Percentiles rank a stretch among this genome's conserved stretches.
Evolutionary conservation across 352 stramenopile genomes (phyloP).

Genomic region (Phytopythium mirpurense): DNA sequence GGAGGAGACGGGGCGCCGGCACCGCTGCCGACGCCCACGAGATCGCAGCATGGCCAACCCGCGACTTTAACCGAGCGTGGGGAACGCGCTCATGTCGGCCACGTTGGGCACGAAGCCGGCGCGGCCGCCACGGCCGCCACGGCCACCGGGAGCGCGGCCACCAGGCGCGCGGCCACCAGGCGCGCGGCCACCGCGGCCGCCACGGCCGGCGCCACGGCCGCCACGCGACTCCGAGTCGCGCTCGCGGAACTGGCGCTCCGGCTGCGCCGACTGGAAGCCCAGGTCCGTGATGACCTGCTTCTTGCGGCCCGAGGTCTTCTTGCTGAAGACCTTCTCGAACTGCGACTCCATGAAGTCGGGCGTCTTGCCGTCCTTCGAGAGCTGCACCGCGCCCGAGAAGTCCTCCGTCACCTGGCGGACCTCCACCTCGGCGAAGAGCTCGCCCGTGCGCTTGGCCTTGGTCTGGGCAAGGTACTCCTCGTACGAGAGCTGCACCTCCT

Average conservation of each 20-base stretch:
- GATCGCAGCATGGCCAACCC: slow-evolving; percentile 49
- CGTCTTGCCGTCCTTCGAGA: slow-evolving; percentile 87
- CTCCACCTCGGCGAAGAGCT: slow-evolving; percentile 80
- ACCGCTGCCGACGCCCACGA: slow-evolving; percentile 32
- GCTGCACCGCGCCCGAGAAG: slow-evolving; percentile 68
- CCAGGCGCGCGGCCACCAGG: slow-evolving; percentile 48
- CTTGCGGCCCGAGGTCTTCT: slow-evolving; percentile 94
- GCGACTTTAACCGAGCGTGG: slow-evolving; percentile 71
- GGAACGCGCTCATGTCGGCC: slow-evolving; percentile 81
- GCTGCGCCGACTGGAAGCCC: slow-evolving; percentile 68
- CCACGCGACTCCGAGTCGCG: slow-evolving; percentile 34
- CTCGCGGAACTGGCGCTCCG: slow-evolving; percentile 67
- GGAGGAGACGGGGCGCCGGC: slow-evolving; percentile 26
- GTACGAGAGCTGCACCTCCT: slow-evolving; percentile 80
- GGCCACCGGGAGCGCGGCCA: slow-evolving; percentile 16
- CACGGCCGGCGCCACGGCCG: slow-evolving; percentile 40
- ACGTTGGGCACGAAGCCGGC: slow-evolving; percentile 51
- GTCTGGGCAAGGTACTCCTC: slow-evolving; percentile 85
- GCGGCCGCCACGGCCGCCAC: slow-evolving; percentile 11
- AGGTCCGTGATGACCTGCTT: slow-evolving; percentile 89
- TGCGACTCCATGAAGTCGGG: slow-evolving; percentile 83
- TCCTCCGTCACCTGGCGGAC: slow-evolving; percentile 88
- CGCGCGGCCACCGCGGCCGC: slow-evolving; percentile 45
- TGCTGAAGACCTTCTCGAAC: slow-evolving; percentile 94
- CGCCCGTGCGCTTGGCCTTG: slow-evolving; percentile 56